Base-by-base conservation (phyloP, 2,329 filamentous ascomycete genomes). In the Clonostachys sp. region DNA sequence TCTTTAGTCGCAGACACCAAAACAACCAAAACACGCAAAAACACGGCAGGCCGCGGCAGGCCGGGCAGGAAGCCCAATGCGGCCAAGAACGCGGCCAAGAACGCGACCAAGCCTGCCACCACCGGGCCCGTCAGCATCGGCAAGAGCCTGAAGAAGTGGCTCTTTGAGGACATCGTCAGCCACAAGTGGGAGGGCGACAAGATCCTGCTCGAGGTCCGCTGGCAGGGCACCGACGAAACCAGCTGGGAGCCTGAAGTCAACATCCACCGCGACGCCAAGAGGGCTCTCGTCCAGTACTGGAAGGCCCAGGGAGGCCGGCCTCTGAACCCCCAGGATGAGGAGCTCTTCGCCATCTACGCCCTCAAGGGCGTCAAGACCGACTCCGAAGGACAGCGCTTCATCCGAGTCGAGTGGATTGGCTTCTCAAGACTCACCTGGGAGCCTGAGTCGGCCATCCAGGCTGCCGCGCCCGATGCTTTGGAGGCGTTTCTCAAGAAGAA, bases 321-420 rank as follows among this genome's bases (percentile, higher is more conserved):
- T 12, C 44, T 46, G 1, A 66, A 67, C 45, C 63, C 63, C 1
- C 7, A 45, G 12, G 53, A 65, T 33, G 50, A 60, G 4, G 58
- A 59, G 0, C 30, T 67, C 1, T 68, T 57, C 49, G 58, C 61
- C 34, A 61, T 67, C 6, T 61, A 61, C 42, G 60, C 61, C 5
- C 58, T 69, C 35, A 59, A 56, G 24, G 24, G 24, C 24, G 24
- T 10, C 33, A 59, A 59, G 34, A 64, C 67, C 47, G 57, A 54
- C 12, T 53, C 51, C 14, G 53, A 59, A 5, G 57, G 55, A 44
- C 55, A 56, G 39, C 53, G 53, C 17, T 49, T 67, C 33, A 49
- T 58, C 12, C 45, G 54, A 7, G 63, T 69, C 2, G 66, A 68
- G 50, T 69, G 66, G 66, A 47, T 66, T 6, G 66, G 66, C 12